Base-by-base conservation (phyloP, 2,329 filamentous ascomycete species). In the Orbilia ellipsospora region DNA sequence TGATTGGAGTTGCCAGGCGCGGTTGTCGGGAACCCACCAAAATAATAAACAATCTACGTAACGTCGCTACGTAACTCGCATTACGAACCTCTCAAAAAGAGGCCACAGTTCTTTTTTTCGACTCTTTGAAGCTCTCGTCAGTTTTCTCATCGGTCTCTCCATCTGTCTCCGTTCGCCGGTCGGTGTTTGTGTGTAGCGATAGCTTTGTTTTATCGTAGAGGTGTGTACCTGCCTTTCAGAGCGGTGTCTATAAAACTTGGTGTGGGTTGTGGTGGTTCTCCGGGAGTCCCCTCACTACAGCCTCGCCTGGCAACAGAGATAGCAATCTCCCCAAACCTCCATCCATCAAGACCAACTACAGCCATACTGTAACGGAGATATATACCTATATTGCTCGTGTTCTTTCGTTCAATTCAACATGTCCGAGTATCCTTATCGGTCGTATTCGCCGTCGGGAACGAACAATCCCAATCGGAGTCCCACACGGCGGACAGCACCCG, bases 381-480 rank as follows among this genome's bases (percentile, higher is more conserved):
- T 48, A 48, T 48, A 48, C 44, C 4, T 48, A 12, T 48, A 48
- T 48, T 13, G 44, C 1, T 6, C 44, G 44, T 5, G 13, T n/a
- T 48, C 31, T 13, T 26, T 20, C 26, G 23, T 48, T 51, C 16
- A 48, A 42, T 40, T 23, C 31, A 36, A 15, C 20, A 74, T 74
- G 70, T 74, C 70, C 31, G 70, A 64, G 7, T 64, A 74, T 57
- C 51, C 63, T 13, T 74, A 68, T 55, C 70, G 70, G 8, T 40
- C 70, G 10, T 74, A 74, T 36, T 74, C 70, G 10, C 70, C 69
- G 28, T 26, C 66, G 23, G 28, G 54, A 26, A 48, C 42, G 31
- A 36, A 36, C 31, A 36, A 36, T 15, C 36, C 56, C 50, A 74
- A 68, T 59, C 69, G 63, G 20, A 74, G 69, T 42, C 69, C 70